Percentiles rank a stretch among this genome's conserved stretches.
These are phyloP conservation scores for Penicillium sp. DNA, from an alignment of 2,329 filamentous ascomycete species.

Conservation along the genomic window DNA sequence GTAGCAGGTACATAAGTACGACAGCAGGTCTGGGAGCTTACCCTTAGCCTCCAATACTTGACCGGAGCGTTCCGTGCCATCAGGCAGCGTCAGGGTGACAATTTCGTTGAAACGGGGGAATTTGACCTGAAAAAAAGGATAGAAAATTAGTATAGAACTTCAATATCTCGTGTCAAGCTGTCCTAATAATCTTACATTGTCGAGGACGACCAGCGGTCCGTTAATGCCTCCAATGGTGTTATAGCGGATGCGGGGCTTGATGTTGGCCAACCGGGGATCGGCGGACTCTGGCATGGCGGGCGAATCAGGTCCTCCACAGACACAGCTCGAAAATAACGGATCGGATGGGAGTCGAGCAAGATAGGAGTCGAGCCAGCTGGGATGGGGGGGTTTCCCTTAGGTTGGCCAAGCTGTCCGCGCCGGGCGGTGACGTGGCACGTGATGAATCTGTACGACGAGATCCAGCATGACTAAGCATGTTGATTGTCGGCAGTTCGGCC, in stretches of 20 bases:
- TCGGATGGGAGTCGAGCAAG: conserved; percentile 9
- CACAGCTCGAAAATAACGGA: conserved; percentile 13
- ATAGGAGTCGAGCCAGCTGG: conserved; percentile 15
- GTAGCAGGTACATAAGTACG: neutral
- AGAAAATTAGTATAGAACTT: conserved; percentile 20
- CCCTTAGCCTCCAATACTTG: conserved; percentile 98
- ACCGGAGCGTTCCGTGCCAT: conserved; percentile 90
- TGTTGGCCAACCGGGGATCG: conserved; percentile 53
- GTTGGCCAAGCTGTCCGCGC: conserved; percentile 28
- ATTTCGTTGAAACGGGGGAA: conserved; percentile 98
- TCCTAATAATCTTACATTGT: conserved; percentile 71
- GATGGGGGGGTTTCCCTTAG: conserved; percentile 24
- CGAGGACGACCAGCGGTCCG: conserved; percentile 94
- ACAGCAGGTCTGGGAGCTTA: conserved; percentile 47
- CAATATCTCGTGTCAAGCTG: neutral
- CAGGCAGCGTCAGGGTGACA: conserved; percentile 90
- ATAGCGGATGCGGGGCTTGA: conserved; percentile 81
- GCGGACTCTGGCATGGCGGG: conserved; percentile 46
- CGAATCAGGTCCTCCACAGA: conserved; percentile 21
- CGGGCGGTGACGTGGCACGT: conserved; percentile 31
- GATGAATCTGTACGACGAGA: conserved; percentile 17
- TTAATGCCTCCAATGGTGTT: conserved; percentile 99
- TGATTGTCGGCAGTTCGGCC: no score
- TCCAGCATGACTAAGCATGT: neutral
- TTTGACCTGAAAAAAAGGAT: conserved; percentile 72